Evolutionary conservation across 768 basidiomycete genomes (phyloP).

Genomic region (Lentinula detonsa): DNA sequence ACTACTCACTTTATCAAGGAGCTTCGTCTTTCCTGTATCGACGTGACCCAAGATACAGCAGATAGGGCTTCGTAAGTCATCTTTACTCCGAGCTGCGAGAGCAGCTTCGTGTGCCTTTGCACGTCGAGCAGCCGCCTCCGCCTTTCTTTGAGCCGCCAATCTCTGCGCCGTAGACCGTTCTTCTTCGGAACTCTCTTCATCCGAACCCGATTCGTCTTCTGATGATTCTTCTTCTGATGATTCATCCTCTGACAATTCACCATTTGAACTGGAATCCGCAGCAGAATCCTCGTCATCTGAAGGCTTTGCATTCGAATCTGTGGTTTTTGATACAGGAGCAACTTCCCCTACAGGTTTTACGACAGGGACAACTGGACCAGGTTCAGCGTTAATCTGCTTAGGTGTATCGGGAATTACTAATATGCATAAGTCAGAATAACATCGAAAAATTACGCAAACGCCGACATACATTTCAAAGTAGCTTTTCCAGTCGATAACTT

Average conservation of each 20-base stretch:
- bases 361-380: conserved; percentile 9
- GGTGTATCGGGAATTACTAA: neutral
- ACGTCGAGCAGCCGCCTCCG: conserved; percentile 76
- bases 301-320: conserved; percentile 7
- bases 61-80: conserved; percentile 91
- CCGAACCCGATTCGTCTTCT: conserved; percentile 41
- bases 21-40: conserved; percentile 98
- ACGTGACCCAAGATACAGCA: conserved; percentile 99
- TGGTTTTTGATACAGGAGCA: conserved; percentile 13
- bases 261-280: conserved; percentile 18
- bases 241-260: conserved; percentile 38
- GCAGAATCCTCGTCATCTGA: conserved; percentile 36
- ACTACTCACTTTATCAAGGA: conserved; percentile 79
- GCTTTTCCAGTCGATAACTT: conserved; percentile 21
- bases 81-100: conserved; percentile 78
- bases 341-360: conserved; percentile 19
- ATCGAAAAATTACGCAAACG: neutral
- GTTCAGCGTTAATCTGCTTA: conserved; percentile 13
- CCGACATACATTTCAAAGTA: conserved; percentile 7
- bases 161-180: conserved; percentile 65
- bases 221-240: conserved; percentile 46
- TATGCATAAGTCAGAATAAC: neutral
- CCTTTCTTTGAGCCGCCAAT: conserved; percentile 66
- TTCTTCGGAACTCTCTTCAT: conserved; percentile 47
- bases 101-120: conserved; percentile 81